phyloP scores from a whole-genome alignment of 805 yeast genomes.

The Debaryomyces tyrocola region DNA sequence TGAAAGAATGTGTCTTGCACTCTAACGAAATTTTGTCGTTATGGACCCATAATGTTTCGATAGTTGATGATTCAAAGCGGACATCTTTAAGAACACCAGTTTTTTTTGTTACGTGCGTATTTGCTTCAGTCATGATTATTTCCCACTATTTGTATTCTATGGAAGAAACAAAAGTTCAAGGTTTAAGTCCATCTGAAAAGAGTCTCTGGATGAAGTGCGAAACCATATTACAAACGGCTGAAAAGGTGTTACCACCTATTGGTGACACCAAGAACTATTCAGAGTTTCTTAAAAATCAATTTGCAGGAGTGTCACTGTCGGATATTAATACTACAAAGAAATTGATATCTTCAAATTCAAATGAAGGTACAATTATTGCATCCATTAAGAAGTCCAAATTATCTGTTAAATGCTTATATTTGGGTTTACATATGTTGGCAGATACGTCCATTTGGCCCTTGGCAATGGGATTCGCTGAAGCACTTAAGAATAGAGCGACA shows the following conservation, averaged over 20 bases:
- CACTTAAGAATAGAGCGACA: constrained; percentile 57
- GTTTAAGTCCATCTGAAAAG: constrained; percentile 50
- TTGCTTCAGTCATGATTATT: constrained; percentile 59
- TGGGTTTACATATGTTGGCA: constrained; percentile 75
- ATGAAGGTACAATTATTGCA: constrained; percentile 41
- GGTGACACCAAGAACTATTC: constrained; percentile 54
- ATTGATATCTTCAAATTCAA: constrained; percentile 40
- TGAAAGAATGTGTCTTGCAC: constrained; percentile 61
- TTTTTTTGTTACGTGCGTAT: constrained; percentile 69
- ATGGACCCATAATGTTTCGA: constrained; percentile 73
- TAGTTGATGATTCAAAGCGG: constrained; percentile 62
- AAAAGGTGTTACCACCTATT: constrained; percentile 53
- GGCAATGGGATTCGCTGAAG: constrained; percentile 77
- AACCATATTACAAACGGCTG: constrained; percentile 58
- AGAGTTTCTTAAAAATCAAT: constrained; percentile 57
- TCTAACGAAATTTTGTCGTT: constrained; percentile 60
- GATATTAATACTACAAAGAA: constrained; percentile 43
- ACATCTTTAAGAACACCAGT: constrained; percentile 75
- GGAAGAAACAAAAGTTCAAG: constrained; percentile 33
- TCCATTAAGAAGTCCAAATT: constrained; percentile 51
- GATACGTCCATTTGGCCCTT: constrained; percentile 90
- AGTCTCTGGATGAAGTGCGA: constrained; percentile 65
- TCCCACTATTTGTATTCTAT: constrained; percentile 60
- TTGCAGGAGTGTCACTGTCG: constrained; percentile 51
- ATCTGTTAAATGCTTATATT: constrained; percentile 57